Conservation (phyloP, 805 yeast species). For the Tetrapisispora phaffii region DNA sequence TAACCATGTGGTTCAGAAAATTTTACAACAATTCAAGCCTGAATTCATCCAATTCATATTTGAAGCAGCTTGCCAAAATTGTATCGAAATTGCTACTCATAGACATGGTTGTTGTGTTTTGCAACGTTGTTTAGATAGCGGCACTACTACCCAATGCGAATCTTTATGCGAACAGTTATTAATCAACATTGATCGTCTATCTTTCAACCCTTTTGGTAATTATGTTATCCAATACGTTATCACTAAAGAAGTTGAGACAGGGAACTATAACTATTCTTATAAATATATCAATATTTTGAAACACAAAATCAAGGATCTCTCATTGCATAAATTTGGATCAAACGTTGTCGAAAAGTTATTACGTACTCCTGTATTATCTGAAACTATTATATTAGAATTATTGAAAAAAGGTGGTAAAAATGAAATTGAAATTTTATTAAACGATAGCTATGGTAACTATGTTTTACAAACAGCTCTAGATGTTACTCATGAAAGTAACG, state of each 20-base stretch:
- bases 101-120: conserved; percentile 96
- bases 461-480: conserved; percentile 90
- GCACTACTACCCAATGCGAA: conserved; percentile 57
- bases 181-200: conserved; percentile 53
- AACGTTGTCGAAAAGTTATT: conserved; percentile 89
- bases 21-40: conserved; percentile 60
- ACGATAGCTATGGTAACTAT: conserved; percentile 90
- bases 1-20: conserved; percentile 91
- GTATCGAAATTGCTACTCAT: conserved; percentile 81
- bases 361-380: conserved; percentile 36
- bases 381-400: conserved; percentile 44
- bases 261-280: conserved; percentile 24
- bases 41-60: conserved; percentile 79
- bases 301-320: conserved; percentile 35
- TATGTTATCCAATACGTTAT: conserved; percentile 92
- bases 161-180: conserved; percentile 62
- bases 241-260: conserved; percentile 32
- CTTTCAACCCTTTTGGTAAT: conserved; percentile 92
- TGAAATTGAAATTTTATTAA: conserved; percentile 44
- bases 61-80: conserved; percentile 67
- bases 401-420: conserved; percentile 25
- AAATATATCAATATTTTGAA: conserved; percentile 30
- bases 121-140: conserved; percentile 90
- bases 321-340: conserved; percentile 86
- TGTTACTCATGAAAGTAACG: conserved; percentile 29